Percentiles rank a stretch among this genome's conserved stretches.
phyloP scores from a whole-genome alignment of 768 basidiomycete genomes.

The Tulasnella sp. region DNA sequence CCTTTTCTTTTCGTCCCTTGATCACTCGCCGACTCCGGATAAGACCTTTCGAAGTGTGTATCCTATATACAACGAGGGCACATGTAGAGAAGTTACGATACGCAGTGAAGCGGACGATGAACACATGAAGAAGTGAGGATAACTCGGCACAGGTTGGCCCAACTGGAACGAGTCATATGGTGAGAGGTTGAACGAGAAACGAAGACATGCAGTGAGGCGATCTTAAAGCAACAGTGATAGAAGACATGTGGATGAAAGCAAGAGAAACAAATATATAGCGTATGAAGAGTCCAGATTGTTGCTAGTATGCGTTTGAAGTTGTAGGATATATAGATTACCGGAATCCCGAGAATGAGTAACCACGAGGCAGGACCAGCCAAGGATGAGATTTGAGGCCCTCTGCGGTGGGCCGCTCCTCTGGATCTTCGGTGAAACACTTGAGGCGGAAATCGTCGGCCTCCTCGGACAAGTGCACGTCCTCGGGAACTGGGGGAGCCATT shows the following conservation, averaged over 20 bases:
- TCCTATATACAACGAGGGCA: no score
- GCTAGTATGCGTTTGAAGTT: not conserved
- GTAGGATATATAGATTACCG: slow-evolving; percentile 28
- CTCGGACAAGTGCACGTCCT: slow-evolving; percentile 62
- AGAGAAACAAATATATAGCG: not conserved
- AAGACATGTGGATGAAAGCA: not conserved
- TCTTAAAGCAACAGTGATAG: not conserved
- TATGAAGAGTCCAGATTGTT: not conserved
- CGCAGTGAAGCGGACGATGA: no score
- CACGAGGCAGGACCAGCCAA: slow-evolving; percentile 61
- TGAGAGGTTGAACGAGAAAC: not conserved
- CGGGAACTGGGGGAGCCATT: slow-evolving; percentile 80
- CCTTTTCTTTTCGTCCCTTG: no score
- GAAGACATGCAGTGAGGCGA: not conserved
- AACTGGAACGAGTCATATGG: not conserved
- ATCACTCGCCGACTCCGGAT: no score
- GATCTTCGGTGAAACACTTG: slow-evolving; percentile 88
- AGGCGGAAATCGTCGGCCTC: slow-evolving; percentile 77
- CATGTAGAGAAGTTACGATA: no score
- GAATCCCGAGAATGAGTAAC: slow-evolving; percentile 67
- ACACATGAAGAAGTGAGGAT: no score
- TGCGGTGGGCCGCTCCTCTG: slow-evolving; percentile 71
- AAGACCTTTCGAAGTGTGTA: no score
- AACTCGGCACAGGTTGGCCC: no score
- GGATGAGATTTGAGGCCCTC: slow-evolving; percentile 68